Percentiles rank a stretch among this genome's conserved stretches.
These are phyloP conservation scores for Trichosanthes truncata DNA, from an alignment of 306 rosid species.

Conservation along the genomic window DNA sequence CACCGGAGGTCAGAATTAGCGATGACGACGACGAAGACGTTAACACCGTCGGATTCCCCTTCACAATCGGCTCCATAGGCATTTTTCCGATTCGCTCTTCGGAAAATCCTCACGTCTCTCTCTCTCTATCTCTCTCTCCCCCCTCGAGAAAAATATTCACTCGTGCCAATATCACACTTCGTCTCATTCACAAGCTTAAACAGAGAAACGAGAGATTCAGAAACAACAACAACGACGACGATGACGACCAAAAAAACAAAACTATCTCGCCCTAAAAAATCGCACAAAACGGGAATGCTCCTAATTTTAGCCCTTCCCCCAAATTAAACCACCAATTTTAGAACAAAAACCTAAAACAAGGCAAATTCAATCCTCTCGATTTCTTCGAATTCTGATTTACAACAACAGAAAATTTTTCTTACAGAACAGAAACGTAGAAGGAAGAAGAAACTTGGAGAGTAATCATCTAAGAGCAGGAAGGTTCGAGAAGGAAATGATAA, in stretches of 20 bases:
- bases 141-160: not conserved
- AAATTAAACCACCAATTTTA: not conserved
- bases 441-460: not conserved
- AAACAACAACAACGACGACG: not conserved
- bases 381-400: not conserved
- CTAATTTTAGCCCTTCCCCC: not conserved
- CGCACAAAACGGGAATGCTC: not conserved
- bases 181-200: not conserved
- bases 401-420: not conserved
- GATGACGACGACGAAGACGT: constrained; percentile 19
- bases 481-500: not conserved
- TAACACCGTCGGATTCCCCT: constrained; percentile 10
- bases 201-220: not conserved
- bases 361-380: not conserved
- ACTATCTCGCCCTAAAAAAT: not conserved
- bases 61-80: constrained; percentile 22
- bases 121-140: not conserved
- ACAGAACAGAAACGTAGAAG: not conserved
- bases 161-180: not conserved
- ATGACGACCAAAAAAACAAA: not conserved
- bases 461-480: not conserved
- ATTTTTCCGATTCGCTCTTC: not conserved
- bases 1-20: constrained; percentile 54
- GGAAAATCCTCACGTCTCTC: not conserved
- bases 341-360: not conserved